Conservation (phyloP, 2,329 filamentous ascomycete genomes). For the Rachicladosporium sp. region DNA sequence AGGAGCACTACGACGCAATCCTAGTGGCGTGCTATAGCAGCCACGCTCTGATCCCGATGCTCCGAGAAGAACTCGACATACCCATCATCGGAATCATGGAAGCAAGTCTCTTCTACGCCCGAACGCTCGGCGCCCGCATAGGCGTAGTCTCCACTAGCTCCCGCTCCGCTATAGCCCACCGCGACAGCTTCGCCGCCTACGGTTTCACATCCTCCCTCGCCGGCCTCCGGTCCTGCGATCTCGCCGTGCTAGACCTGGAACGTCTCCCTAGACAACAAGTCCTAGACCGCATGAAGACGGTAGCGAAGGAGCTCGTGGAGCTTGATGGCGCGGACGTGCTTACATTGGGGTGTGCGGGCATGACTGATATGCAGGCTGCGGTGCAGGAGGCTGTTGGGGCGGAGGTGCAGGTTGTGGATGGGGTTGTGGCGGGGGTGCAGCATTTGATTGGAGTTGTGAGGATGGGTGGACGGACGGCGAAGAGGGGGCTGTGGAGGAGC, state of each 20-base stretch:
- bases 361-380: constrained; percentile 34
- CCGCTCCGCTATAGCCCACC: constrained; percentile 29
- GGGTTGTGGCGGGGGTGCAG: constrained; percentile 37
- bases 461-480: constrained; percentile 34
- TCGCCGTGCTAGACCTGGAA: constrained; percentile 36
- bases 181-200: constrained; percentile 30
- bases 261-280: constrained; percentile 28
- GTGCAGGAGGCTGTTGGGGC: constrained; percentile 36
- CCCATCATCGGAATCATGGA: constrained; percentile 42
- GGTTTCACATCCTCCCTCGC: constrained; percentile 32
- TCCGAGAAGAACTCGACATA: constrained; percentile 34
- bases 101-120: constrained; percentile 36
- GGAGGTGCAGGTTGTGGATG: constrained; percentile 38
- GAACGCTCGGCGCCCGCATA: constrained; percentile 37
- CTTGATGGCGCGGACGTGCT: constrained; percentile 31
- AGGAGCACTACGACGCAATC: constrained; percentile 32
- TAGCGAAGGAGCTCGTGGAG: constrained; percentile 28
- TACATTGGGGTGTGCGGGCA: constrained; percentile 37
- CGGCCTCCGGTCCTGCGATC: constrained; percentile 29
- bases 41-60: constrained; percentile 34
- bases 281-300: constrained; percentile 26
- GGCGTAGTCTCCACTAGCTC: constrained; percentile 33
- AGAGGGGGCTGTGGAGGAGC: constrained; percentile 32
- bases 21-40: constrained; percentile 39
- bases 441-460: constrained; percentile 34